Evolutionary conservation across 2,329 filamentous ascomycete genomes (phyloP).

Genomic region (Cyphellophora europaea): DNA sequence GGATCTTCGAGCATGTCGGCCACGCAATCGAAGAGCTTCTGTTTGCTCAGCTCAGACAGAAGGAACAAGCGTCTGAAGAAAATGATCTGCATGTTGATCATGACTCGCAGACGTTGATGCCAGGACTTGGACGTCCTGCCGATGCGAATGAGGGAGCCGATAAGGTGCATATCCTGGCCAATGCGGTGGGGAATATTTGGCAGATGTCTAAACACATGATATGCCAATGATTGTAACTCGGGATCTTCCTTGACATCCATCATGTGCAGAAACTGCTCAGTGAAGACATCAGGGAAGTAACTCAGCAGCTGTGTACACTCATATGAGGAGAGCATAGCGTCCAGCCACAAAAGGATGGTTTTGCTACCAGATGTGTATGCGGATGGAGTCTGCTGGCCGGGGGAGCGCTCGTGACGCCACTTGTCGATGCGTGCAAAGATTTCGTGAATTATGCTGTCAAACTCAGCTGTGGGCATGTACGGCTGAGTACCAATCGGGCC

Average conservation of each 20-base stretch:
- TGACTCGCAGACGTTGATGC: slow-evolving; percentile 88
- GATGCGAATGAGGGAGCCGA: slow-evolving; percentile 76
- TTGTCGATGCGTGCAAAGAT: slow-evolving; percentile 72
- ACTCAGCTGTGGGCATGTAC: slow-evolving; percentile 69
- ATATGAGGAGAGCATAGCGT: slow-evolving; percentile 79
- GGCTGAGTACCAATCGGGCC: slow-evolving; percentile 79
- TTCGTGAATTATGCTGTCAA: slow-evolving; percentile 59
- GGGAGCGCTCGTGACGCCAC: slow-evolving; percentile 75
- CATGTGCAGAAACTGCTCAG: slow-evolving; percentile 93
- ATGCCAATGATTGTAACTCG: slow-evolving; percentile 86
- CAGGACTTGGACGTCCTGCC: slow-evolving; percentile 76
- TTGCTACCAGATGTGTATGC: slow-evolving; percentile 94
- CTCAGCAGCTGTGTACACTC: slow-evolving; percentile 85
- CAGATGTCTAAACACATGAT: slow-evolving; percentile 92
- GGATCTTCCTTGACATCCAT: slow-evolving; percentile 99
- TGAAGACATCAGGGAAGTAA: slow-evolving; percentile 85
- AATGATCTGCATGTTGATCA: slow-evolving; percentile 98
- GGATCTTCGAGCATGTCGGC: slow-evolving; percentile 86
- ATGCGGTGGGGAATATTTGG: slow-evolving; percentile 88
- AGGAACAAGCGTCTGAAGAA: slow-evolving; percentile 96
- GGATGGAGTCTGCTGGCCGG: slow-evolving; percentile 86
- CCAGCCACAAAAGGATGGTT: slow-evolving; percentile 90
- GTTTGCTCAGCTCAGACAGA: slow-evolving; percentile 63
- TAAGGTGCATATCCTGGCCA: slow-evolving; percentile 77
- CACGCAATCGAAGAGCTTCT: slow-evolving; percentile 81